Base-by-base conservation (phyloP, 2,329 filamentous ascomycete species). In the Calonectria pauciramosa region DNA sequence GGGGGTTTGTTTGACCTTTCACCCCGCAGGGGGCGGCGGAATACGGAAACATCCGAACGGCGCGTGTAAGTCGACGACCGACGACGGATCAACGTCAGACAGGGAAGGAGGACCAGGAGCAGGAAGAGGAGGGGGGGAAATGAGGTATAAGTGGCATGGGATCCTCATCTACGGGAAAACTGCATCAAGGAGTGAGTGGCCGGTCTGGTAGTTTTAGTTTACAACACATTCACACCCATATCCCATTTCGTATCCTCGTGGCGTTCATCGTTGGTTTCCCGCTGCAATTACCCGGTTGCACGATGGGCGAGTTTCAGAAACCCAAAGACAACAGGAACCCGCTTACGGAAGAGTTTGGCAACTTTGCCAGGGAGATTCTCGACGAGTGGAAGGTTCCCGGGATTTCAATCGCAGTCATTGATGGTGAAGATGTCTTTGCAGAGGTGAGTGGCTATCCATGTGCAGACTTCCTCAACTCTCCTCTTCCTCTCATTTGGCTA, bases 301-400 rank as follows among this genome's bases (percentile, higher is more conserved):
- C 14, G 41, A 67, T 59, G 65, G 44, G 41, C 41, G 72, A 67
- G 32, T 26, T 47, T 36, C 47, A 49, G 7, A 38, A 14, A 23
- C 14, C 41, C 44, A 20, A 54, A 13, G 28, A 13, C 5, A 54
- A 26, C 23, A 51, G 38, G 26, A 73, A 64, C 18, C 70, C 56
- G 9, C 63, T 77, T 11, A 72, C 69, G 13, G 65, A 68, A 2
- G 67, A 71, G 23, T 71, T 72, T 54, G 16, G 18, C 51, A 13
- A 60, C n/a, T 75, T 69, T 66, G 66, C 41, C 23, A 68, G 60
- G 4, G 65, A 74, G 23, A 73, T 67, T 0, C 56, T 83, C 36
- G 72, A 80, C 0, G 70, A 82, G 26, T 83, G 80, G 81, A 80
- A 81, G 4, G 77, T 81, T 20, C 79, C 81, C 9, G 82, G 81